Percentiles rank a stretch among this genome's conserved stretches.
These are phyloP conservation scores for Avicennia marina DNA, from an alignment of 257 asterid species.

Conservation along the genomic window DNA sequence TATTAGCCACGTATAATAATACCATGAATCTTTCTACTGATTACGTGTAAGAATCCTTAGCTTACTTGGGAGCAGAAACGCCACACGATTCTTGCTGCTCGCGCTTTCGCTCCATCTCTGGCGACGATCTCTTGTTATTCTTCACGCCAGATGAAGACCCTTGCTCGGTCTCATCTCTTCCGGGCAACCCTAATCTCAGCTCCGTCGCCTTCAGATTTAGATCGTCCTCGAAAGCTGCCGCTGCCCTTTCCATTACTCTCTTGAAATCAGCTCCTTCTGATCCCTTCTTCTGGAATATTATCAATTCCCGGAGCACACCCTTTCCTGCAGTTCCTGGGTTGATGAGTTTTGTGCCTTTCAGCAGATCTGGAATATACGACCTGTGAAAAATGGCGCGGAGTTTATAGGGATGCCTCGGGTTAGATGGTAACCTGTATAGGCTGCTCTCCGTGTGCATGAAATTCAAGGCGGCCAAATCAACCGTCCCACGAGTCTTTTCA, in stretches of 20 bases:
- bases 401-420: conserved; percentile 22
- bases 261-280: not conserved
- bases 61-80: conserved; percentile 65
- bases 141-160: conserved; percentile 15
- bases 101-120: conserved; percentile 33
- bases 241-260: not conserved
- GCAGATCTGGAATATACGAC: no score
- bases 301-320: no score
- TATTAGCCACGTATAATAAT: no score
- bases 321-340: conserved; percentile 22
- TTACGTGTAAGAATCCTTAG: not conserved
- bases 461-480: not conserved
- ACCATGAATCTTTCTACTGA: no score
- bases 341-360: no score
- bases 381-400: not conserved
- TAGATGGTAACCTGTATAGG: conserved; percentile 7
- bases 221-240: conserved; percentile 21
- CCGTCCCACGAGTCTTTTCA: conserved; percentile 16
- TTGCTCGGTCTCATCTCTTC: conserved; percentile 42
- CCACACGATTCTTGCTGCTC: conserved; percentile 17
- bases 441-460: conserved; percentile 29
- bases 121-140: conserved; percentile 56
- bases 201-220: conserved; percentile 70
- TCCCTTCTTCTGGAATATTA: no score
- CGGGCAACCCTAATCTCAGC: conserved; percentile 70